These are phyloP conservation scores for Canariomyces notabilis DNA, from an alignment of 2,329 filamentous ascomycete species.

Conservation along the genomic window DNA sequence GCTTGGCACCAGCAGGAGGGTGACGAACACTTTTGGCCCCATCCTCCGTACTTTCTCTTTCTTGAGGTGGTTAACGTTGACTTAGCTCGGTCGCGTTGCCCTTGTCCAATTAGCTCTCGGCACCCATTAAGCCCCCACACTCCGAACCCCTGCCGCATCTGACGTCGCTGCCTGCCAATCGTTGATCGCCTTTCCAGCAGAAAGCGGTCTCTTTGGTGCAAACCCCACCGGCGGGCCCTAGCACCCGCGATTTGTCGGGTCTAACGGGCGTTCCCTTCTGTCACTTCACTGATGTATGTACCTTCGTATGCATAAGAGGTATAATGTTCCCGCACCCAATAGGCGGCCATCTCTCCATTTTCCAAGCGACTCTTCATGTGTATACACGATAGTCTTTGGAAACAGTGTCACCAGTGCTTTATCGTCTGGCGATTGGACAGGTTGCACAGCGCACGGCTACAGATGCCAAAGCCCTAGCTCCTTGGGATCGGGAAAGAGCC, in stretches of 20 bases:
- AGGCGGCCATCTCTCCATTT: too few relatives aligned
- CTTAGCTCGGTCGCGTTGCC: neutral
- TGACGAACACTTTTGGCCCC: too few relatives aligned
- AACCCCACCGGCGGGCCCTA: neutral
- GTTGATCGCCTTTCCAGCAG: neutral
- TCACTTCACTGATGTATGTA: too few relatives aligned
- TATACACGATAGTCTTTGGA: neutral
- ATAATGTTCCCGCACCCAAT: too few relatives aligned
- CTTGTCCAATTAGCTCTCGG: neutral
- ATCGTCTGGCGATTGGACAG: neutral
- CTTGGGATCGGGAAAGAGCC: neutral
- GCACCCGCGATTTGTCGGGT: too few relatives aligned
- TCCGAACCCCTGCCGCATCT: conserved; percentile 16
- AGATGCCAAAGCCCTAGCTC: neutral
- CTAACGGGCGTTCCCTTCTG: too few relatives aligned
- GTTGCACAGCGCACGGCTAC: neutral
- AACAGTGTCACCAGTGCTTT: neutral
- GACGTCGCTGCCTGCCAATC: conserved; percentile 17
- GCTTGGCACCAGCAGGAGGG: too few relatives aligned
- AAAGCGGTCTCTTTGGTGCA: neutral
- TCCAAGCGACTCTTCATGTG: too few relatives aligned
- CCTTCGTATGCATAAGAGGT: too few relatives aligned
- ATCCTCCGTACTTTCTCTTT: too few relatives aligned
- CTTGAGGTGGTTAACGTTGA: too few relatives aligned
- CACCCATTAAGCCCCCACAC: neutral